A percentile compares a stretch with the other conserved stretches of the same genome.
Conservation (phyloP, 176 grass and related monocot species). For the Cenchrus americanus region DNA sequence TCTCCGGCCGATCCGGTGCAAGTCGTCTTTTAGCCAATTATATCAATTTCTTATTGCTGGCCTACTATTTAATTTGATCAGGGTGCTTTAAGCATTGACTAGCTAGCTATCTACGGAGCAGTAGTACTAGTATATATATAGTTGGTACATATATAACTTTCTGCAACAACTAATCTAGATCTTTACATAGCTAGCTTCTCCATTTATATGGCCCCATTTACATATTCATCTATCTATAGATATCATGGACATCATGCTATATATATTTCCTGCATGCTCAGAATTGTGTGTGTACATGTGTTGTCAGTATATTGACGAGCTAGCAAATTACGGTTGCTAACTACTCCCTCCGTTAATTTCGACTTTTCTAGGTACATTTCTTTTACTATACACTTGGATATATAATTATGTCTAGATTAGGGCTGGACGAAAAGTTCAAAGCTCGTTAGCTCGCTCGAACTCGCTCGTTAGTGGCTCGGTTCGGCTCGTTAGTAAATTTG, state of each 20-base stretch:
- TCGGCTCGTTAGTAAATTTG: no score
- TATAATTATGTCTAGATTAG: no score
- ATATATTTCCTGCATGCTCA: background rate
- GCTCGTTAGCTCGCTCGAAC: no score
- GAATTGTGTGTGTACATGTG: background rate
- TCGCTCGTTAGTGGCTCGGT: no score
- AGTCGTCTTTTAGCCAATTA: background rate
- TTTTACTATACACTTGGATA: no score
- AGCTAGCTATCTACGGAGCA: background rate
- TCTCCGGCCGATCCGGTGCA: background rate
- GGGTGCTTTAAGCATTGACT: slow-evolving; percentile 2
- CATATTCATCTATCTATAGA: background rate
- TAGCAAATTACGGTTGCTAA: background rate
- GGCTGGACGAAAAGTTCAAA: no score
- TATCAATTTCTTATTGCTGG: background rate
- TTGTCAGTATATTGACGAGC: background rate
- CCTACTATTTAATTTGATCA: background rate
- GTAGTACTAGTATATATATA: background rate
- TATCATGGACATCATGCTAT: background rate
- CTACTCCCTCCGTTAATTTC: no score
- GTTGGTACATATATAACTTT: background rate
- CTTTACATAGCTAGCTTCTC: background rate
- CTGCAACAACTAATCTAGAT: slow-evolving; percentile 1
- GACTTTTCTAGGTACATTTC: no score
- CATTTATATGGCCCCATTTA: slow-evolving; percentile 5